Evolutionary conservation across 1,139 yeast species (phyloP), one percentile per base, ranked within the genome.

Genomic region (Debaryomycetaceae sp.): DNA sequence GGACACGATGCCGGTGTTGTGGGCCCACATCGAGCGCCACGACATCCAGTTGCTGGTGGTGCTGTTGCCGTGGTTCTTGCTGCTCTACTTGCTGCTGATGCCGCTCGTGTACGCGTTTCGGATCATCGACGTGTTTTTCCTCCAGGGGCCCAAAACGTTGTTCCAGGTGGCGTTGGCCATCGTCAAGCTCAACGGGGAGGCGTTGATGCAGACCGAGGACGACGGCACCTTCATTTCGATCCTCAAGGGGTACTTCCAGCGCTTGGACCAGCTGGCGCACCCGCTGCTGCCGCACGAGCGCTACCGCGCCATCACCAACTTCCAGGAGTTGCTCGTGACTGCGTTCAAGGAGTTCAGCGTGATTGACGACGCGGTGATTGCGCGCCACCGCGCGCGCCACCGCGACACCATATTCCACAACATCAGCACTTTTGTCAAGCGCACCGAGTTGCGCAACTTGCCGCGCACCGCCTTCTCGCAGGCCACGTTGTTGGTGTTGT

Each of bases 31-130:
- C 31, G 66, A 67, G 6, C 72, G 71, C 36, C 60, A 81, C 42
- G 97, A 93, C 49, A 89, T 93, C 30, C 98, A 93, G 47, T 65
- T 93, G n/a, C 84, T 95, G 0, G 94, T 93, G 12, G 93, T 91
- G 1, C 85, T 96, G 0, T 64, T 93, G 28, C 97, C 98, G 2
- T 93, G 99, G 99, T 93, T 93, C 49, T 63, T 93, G 35, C 86
- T 96, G 0, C 61, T 93, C 28, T 93, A 84, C 53, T 72, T 91
- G 43, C 88, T 85, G 42, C 82, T 96, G 1, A 86, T 93, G 95
- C 98, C 99, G 0, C 62, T 93, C 43, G 89, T 86, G 4, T 89
- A 78, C 61, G 96, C 98, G 3, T 86, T 88, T 47, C 66, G 98
- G 51, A 83, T 93, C 32, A 71, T 91, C 48, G 99, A 93, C 55